Evolutionary conservation across 768 basidiomycete genomes (phyloP), one percentile per base, ranked within the genome.

Genomic region (Termitomyces bulborhizus): DNA sequence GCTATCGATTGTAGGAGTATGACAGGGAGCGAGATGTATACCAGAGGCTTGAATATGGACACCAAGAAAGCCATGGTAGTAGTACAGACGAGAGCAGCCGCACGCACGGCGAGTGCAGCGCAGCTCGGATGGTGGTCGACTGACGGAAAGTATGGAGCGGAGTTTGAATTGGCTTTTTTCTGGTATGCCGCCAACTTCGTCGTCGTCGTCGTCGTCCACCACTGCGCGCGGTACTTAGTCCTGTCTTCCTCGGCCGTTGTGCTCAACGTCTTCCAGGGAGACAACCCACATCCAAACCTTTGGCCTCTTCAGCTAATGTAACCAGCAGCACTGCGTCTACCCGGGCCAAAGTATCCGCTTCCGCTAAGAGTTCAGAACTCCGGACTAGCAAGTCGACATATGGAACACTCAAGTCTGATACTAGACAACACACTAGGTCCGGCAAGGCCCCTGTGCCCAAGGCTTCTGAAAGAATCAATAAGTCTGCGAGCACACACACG

Each of bases 1-100:
- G 86, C 76, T 55, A 87, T 71, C 42, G 80, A 78, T 45, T 83
- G 82, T 36, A 88, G 74, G 46, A 89, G 68, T 62, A 90, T 71
- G 57, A 84, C 63, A 1, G 90, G 90, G 32, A 92, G 76, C 29
- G 90, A 89, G 57, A 88, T 62, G 65, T 92, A 93, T 46, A 85
- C 90, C 51, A 91, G 69, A 4, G 89, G 84, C 67, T 82, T 86
- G 68, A 89, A 67, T 56, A 90, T 56, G 53, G 75, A 72, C 62
- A 89, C 65, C 62, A 90, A 65, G 63, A 86, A 73, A 58, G 84
- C 84, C 89, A 90, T 90, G 64, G 62, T 18, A 37, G 16, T 27
- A 5, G 15, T 16, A 37, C 5, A 6, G 6, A 37, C 3, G 6
- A 16, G 18, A 53, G 40, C 24, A 50, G 45, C 24, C 16, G 47